phyloP scores from a whole-genome alignment of 2,329 filamentous ascomycete species.

The Rugonectria rugulosa region DNA sequence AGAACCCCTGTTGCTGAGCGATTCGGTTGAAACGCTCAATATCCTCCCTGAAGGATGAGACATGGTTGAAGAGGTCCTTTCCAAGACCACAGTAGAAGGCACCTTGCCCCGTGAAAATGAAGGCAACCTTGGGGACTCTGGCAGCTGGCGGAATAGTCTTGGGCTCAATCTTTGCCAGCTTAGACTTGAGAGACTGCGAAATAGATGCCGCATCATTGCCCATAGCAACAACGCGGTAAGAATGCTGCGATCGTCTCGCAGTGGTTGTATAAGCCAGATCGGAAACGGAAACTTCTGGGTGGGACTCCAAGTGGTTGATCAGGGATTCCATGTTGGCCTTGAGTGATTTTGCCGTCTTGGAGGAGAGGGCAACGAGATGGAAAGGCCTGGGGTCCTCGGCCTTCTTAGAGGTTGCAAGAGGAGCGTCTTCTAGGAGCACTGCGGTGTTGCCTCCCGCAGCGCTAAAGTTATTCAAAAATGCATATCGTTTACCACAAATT shows the following conservation, averaged over 20 bases:
- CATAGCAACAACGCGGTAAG: constrained; percentile 60
- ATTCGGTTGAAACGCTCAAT: constrained; percentile 45
- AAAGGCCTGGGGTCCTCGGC: constrained; percentile 59
- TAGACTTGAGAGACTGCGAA: constrained; percentile 13
- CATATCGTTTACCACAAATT: constrained; percentile 52
- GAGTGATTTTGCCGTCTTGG: constrained; percentile 63
- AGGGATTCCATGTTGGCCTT: constrained; percentile 65
- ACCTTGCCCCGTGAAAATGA: constrained; percentile 58
- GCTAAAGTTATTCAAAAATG: constrained; percentile 74
- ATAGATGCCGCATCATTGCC: constrained; percentile 32
- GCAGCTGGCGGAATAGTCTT: constrained; percentile 24
- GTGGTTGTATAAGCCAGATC: constrained; percentile 73
- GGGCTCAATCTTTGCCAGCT: constrained; percentile 21
- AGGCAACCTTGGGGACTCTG: constrained; percentile 44
- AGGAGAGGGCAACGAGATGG: constrained; percentile 67
- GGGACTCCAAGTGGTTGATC: constrained; percentile 59
- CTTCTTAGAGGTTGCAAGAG: constrained; percentile 54
- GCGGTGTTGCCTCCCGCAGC: constrained; percentile 77
- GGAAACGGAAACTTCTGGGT: constrained; percentile 60
- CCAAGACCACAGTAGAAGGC: constrained; percentile 42
- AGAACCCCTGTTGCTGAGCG: constrained; percentile 44
- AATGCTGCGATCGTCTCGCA: constrained; percentile 68
- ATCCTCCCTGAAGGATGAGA: constrained; percentile 43
- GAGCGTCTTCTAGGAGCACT: constrained; percentile 69
- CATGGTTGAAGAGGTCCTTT: constrained; percentile 43